Conservation (phyloP, 2,329 filamentous ascomycete genomes). For the Didymosphaeria variabile region DNA sequence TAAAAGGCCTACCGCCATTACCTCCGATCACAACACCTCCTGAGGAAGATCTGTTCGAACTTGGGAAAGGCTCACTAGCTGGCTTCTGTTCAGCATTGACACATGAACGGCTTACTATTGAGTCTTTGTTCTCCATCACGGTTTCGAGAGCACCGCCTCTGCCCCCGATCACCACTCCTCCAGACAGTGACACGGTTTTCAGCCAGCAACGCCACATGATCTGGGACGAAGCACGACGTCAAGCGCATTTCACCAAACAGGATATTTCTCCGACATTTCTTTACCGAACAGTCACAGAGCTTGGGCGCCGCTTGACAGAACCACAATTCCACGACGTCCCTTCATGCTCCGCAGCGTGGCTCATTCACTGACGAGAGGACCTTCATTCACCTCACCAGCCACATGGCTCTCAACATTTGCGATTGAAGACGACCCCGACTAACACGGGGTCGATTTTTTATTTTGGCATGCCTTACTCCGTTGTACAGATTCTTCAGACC, state of each 20-base stretch:
- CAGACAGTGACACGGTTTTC: not conserved
- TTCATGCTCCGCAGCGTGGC: too few relatives aligned
- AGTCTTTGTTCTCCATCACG: not conserved
- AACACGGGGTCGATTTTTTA: not conserved
- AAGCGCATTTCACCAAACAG: too few relatives aligned
- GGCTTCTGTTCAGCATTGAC: not conserved
- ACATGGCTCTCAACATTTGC: too few relatives aligned
- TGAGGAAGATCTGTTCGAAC: not conserved
- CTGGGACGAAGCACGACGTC: not conserved
- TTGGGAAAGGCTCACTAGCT: too few relatives aligned
- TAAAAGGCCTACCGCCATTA: not conserved
- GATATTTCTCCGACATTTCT: too few relatives aligned
- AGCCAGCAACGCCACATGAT: not conserved
- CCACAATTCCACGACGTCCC: too few relatives aligned
- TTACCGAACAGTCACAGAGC: not conserved
- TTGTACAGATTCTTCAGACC: not conserved
- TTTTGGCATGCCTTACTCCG: not conserved
- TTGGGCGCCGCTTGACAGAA: too few relatives aligned
- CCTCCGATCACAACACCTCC: constrained; percentile 3
- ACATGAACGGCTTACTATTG: not conserved
- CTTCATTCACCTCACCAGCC: too few relatives aligned
- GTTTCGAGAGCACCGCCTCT: not conserved
- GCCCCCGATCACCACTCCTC: not conserved
- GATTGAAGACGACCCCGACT: too few relatives aligned
- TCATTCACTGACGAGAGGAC: too few relatives aligned